Percentiles rank a stretch among this genome's conserved stretches.
Evolutionary conservation across 306 rosid genomes (phyloP).

Genomic region (Acacia melanoxylon): DNA sequence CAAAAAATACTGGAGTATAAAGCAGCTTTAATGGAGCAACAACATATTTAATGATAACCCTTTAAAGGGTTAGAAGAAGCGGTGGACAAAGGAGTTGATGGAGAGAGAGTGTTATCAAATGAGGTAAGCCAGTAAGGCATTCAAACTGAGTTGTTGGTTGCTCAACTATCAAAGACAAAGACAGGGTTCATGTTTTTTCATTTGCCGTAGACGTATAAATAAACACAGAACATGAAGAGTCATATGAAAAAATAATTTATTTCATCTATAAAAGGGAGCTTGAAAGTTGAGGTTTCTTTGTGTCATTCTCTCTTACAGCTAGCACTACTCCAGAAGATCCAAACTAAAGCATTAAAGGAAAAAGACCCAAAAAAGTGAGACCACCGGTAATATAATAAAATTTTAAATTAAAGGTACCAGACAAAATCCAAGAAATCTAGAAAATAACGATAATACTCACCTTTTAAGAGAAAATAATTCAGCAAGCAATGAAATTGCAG

Average conservation of each 20-base stretch:
- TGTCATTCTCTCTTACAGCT: not conserved
- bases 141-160: not conserved
- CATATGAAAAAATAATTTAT: not conserved
- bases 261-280: not conserved
- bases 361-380: not conserved
- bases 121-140: not conserved
- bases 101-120: not conserved
- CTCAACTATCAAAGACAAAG: not conserved
- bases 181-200: not conserved
- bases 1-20: not conserved
- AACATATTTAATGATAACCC: not conserved
- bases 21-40: not conserved
- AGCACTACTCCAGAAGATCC: not conserved
- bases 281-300: not conserved
- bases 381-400: not conserved
- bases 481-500: slow-evolving; percentile 50
- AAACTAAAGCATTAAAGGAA: not conserved
- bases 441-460: slow-evolving; percentile 31
- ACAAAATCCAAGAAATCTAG: not conserved
- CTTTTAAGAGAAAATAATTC: slow-evolving; percentile 62
- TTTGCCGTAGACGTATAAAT: not conserved
- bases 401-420: not conserved
- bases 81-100: not conserved
- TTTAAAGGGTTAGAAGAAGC: not conserved
- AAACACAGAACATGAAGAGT: not conserved